These are phyloP conservation scores for Candida awuae DNA, from an alignment of 805 yeast species.

Conservation along the genomic window DNA sequence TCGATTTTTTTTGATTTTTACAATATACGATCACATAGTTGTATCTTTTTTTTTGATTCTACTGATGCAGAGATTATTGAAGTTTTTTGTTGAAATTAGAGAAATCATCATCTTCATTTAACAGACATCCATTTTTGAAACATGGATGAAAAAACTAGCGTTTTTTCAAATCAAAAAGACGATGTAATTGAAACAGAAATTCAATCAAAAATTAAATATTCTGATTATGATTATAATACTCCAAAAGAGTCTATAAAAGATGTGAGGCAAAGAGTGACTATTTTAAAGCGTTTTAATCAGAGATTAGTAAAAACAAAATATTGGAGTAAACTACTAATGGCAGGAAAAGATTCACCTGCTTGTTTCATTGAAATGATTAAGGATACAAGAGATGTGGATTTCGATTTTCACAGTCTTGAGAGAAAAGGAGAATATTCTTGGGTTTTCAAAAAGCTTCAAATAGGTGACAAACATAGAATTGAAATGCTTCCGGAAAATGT, in stretches of 20 bases:
- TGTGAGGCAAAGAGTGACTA: slow-evolving; percentile 1
- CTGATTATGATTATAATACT: slow-evolving; percentile 1
- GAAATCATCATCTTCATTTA: not conserved
- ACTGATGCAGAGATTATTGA: not conserved
- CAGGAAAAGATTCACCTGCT: slow-evolving; percentile 6
- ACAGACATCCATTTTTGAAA: no score
- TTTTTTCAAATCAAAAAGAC: not conserved
- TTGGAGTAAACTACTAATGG: slow-evolving; percentile 2
- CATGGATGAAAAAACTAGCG: not conserved
- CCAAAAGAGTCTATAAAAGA: not conserved
- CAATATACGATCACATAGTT: no score
- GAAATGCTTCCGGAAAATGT: slow-evolving; percentile 12
- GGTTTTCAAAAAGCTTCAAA: slow-evolving; percentile 8
- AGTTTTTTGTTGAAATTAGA: not conserved
- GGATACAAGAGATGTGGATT: not conserved
- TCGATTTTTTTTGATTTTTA: slow-evolving; percentile 22
- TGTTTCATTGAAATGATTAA: slow-evolving; percentile 7
- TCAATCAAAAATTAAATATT: not conserved
- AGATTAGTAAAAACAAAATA: not conserved
- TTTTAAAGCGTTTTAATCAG: not conserved
- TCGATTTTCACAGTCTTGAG: not conserved
- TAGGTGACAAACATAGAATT: slow-evolving; percentile 7
- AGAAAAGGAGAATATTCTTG: slow-evolving; percentile 6
- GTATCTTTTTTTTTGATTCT: not conserved
- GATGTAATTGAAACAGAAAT: not conserved